Conservation (phyloP, 108 stramenopile species). For the Skeletonema tropicum region DNA sequence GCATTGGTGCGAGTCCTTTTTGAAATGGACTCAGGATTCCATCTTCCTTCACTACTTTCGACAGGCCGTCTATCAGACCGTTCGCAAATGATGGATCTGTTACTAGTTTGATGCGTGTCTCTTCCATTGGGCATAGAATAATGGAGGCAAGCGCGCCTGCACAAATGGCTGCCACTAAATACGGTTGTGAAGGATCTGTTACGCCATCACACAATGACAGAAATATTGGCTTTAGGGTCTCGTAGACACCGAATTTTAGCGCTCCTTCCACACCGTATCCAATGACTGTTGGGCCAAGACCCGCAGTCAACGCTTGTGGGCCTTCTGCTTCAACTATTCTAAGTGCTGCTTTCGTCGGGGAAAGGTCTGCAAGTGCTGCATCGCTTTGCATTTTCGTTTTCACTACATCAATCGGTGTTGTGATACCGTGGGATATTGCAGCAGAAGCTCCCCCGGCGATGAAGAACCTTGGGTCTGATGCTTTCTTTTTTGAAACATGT, state of each 20-base stretch:
- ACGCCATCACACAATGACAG: slow-evolving; percentile 1
- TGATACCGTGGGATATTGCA: slow-evolving; percentile 74
- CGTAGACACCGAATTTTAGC: slow-evolving; percentile 74
- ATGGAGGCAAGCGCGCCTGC: slow-evolving; percentile 62
- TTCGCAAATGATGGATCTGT: slow-evolving; percentile 48
- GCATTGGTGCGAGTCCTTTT: slow-evolving; percentile 60
- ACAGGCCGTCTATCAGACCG: slow-evolving; percentile 36
- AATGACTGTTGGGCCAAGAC: slow-evolving; percentile 85
- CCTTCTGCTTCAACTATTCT: slow-evolving; percentile 77
- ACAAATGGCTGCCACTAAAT: slow-evolving; percentile 46
- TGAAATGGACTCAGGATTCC: slow-evolving; percentile 31
- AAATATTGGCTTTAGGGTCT: slow-evolving; percentile 56
- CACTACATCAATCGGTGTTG: slow-evolving; percentile 87
- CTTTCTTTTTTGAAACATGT: slow-evolving; percentile 11
- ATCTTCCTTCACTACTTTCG: slow-evolving; percentile 25
- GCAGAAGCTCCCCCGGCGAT: slow-evolving; percentile 82
- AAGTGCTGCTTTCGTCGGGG: slow-evolving; percentile 49
- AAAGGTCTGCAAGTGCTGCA: slow-evolving; percentile 16
- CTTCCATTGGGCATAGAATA: slow-evolving; percentile 63
- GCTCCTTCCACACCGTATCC: slow-evolving; percentile 76
- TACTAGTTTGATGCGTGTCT: slow-evolving; percentile 65
- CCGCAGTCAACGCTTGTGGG: slow-evolving; percentile 57
- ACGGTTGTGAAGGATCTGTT: slow-evolving; percentile 8
- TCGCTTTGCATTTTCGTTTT: slow-evolving; percentile 65
- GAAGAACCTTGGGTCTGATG: slow-evolving; percentile 60